Base-by-base conservation (phyloP, 345 rosid species). In the Eutrema heterophyllum region DNA sequence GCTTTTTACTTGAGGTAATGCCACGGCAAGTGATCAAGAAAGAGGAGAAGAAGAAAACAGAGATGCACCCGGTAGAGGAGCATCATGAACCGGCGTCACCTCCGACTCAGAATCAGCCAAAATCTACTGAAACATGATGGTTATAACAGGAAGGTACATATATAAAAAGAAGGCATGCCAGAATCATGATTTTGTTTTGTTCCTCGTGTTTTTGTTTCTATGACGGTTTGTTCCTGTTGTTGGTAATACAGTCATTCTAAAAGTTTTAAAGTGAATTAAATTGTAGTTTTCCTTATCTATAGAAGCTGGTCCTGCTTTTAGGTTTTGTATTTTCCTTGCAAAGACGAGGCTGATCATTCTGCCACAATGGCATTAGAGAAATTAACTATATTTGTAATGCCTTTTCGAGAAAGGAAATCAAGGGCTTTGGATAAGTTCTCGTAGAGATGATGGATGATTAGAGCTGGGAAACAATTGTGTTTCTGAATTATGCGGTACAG, bases 1-100 rank as follows among this genome's bases (percentile, higher is more conserved):
- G 88, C 86, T 94, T 94, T 66, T 84, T 91, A 54, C 73, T 94
- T 35, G 98, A 89, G 52, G 97, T 89, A 50, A 82, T 91, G 97
- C 97, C 98, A 0, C 82, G 85, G 51, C 96, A 91, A 89, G 93
- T 87, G 72, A 91, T 91, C 29, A 86, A 83, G 67, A 91, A 94
- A 78, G 91, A 91, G 84, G 83, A 86, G 73, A 92, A 83, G 79
- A 92, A 84, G 71, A 88, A 83, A 75, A 63, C 84, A 6, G 90
- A 81, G 70, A 72, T 58, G 71, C 82, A 45, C 60, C 78, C 78
- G 0, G 51, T 75, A 59, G 73, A 75, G 32, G 63, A 75, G 40
- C 73, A 67, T 44, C 73, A 49, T 58, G 73, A 74, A 56, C 41
- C 57, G 10, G 74, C 49, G 8, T 70, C 67, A 15, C 12, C 11